A percentile compares a stretch with the other conserved stretches of the same genome.
Conservation (phyloP, 176 grass and related monocot genomes). For the Echinochloa phyllopogon region DNA sequence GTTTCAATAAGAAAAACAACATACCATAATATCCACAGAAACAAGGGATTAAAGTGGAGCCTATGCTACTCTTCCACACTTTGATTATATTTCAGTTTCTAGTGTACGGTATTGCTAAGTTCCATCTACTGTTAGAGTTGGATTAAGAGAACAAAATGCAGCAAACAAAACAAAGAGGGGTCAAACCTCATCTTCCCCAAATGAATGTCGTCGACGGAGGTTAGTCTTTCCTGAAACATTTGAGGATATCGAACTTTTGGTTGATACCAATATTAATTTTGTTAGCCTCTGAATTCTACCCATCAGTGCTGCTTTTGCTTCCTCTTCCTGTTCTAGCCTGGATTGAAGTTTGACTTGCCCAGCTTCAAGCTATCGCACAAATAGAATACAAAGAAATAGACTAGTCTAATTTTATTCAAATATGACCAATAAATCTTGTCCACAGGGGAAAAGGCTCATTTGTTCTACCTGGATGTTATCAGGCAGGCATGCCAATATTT, state of each 20-base stretch:
- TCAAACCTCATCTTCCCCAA: conserved; percentile 96
- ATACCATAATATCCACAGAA: conserved; percentile 17
- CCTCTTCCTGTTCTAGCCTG: conserved; percentile 97
- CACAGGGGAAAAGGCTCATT: conserved; percentile 1
- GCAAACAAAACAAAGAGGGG: conserved; percentile 16
- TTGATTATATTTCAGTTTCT: conserved; percentile 34
- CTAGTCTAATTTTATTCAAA: conserved; percentile 13
- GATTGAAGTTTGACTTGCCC: conserved; percentile 98
- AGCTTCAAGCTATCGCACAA: conserved; percentile 76
- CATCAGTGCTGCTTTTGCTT: conserved; percentile 99
- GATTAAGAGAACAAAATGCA: conserved; percentile 23
- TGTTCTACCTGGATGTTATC: conserved; percentile 18
- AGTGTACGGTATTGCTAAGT: neutral
- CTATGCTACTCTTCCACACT: conserved; percentile 14
- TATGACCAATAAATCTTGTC: conserved; percentile 15
- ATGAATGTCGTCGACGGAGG: conserved; percentile 79
- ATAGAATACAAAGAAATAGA: conserved; percentile 31
- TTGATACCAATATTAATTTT: conserved; percentile 96
- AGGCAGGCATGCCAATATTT: neutral
- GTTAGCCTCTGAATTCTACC: conserved; percentile 95
- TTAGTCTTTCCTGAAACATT: conserved; percentile 68
- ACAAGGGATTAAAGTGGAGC: neutral
- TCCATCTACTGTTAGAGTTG: neutral
- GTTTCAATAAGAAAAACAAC: conserved; percentile 18
- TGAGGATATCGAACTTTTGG: conserved; percentile 88